These are phyloP conservation scores for Endogone sp. DNA, from an alignment of 192 early-diverging fungal genomes.

Conservation along the genomic window DNA sequence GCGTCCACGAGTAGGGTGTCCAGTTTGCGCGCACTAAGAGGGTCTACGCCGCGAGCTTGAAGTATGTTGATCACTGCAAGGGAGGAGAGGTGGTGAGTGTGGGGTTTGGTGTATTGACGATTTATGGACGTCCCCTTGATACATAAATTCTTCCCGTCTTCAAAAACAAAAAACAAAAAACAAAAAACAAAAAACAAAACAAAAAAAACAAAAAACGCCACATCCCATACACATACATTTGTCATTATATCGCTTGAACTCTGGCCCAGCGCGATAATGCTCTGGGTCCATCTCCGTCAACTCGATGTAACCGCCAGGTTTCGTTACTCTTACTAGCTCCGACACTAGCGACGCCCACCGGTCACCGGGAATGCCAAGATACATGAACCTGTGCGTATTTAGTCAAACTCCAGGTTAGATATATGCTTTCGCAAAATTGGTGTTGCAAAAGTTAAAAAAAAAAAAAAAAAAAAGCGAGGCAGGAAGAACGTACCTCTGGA, in stretches of 20 bases:
- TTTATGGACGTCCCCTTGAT: no score
- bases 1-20: constrained; percentile 11
- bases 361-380: constrained; percentile 23
- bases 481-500: no score
- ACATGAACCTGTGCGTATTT: no score
- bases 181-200: background rate
- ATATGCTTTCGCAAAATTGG: no score
- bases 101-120: background rate
- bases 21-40: constrained; percentile 13
- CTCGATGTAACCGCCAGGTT: constrained; percentile 50
- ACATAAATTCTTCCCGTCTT: no score
- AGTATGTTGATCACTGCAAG: constrained; percentile 10
- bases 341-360: constrained; percentile 33
- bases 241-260: constrained; percentile 15
- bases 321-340: constrained; percentile 41
- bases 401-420: no score
- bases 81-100: background rate
- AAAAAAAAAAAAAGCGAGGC: no score
- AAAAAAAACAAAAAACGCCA: no score
- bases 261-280: constrained; percentile 24
- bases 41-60: constrained; percentile 14
- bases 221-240: background rate
- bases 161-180: no score
- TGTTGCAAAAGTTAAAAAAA: no score
- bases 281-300: constrained; percentile 32